A percentile compares a stretch with the other conserved stretches of the same genome.
Conservation (phyloP, 2,329 filamentous ascomycete species). For the Bipolaris sorokiniana region DNA sequence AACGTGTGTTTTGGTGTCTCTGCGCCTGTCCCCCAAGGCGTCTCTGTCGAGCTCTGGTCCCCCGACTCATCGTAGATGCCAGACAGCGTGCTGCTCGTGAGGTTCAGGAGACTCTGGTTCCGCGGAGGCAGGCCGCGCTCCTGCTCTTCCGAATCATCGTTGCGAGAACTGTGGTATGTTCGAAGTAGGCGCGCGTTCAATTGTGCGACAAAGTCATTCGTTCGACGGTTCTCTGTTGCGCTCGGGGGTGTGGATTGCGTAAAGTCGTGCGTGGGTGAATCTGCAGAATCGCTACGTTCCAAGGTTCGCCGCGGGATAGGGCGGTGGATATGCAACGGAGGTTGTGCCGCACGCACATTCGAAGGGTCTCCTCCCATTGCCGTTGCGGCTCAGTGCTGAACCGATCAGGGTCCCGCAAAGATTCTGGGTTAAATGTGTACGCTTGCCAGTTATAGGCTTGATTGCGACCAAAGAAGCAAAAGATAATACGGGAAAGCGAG, state of each 20-base stretch:
- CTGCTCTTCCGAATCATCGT: conserved; percentile 29
- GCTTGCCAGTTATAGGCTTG: background rate
- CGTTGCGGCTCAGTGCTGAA: conserved; percentile 13
- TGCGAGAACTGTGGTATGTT: conserved; percentile 31
- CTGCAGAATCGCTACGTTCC: conserved; percentile 30
- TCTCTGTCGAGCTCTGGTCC: conserved; percentile 62
- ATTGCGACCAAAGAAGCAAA: conserved; percentile 14
- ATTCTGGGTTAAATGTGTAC: conserved; percentile 7
- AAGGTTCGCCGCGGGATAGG: conserved; percentile 50
- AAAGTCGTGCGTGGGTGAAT: conserved; percentile 36
- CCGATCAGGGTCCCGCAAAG: conserved; percentile 13
- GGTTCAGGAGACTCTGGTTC: conserved; percentile 79
- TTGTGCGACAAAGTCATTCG: conserved; percentile 46
- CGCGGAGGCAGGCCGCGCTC: conserved; percentile 55
- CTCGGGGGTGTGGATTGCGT: conserved; percentile 27
- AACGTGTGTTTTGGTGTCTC: conserved; percentile 63
- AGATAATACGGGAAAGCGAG: conserved; percentile 11
- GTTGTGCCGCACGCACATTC: conserved; percentile 29
- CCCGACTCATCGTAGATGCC: conserved; percentile 76
- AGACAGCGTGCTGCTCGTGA: conserved; percentile 86
- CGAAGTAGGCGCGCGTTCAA: conserved; percentile 45
- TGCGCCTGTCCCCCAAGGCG: conserved; percentile 80
- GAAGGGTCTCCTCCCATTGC: conserved; percentile 41
- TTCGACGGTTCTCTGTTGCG: conserved; percentile 30
- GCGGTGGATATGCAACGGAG: conserved; percentile 44